A percentile compares a stretch with the other conserved stretches of the same genome.
These are phyloP conservation scores for Podospora comata DNA, from an alignment of 495 filamentous ascomycete genomes.

Conservation along the genomic window DNA sequence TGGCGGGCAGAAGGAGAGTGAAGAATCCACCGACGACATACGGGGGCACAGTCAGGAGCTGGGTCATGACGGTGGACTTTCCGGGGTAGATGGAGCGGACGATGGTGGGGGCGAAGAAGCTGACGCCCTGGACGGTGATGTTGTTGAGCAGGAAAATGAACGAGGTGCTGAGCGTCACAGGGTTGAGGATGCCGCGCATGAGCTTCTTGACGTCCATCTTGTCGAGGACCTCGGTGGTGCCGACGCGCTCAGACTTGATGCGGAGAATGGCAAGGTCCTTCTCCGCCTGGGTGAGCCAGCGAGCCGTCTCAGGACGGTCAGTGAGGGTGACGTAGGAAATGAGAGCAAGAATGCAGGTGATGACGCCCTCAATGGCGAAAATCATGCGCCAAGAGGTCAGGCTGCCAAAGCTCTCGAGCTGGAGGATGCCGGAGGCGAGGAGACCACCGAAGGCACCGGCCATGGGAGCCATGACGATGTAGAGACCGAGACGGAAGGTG, in stretches of 20 bases:
- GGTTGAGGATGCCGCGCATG: slow-evolving; percentile 31
- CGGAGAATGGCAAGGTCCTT: slow-evolving; percentile 50
- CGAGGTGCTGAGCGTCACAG: slow-evolving; percentile 49
- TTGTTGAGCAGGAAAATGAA: slow-evolving; percentile 68
- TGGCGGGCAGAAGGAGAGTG: slow-evolving; percentile 57
- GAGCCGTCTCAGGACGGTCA: slow-evolving; percentile 57
- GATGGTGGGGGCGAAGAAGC: slow-evolving; percentile 71
- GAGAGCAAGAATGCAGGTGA: slow-evolving; percentile 54
- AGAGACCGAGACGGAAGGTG: slow-evolving; percentile 66
- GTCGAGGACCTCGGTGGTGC: slow-evolving; percentile 62
- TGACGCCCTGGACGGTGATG: slow-evolving; percentile 72
- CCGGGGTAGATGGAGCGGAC: slow-evolving; percentile 64
- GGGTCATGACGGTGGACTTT: slow-evolving; percentile 46
- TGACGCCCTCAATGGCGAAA: slow-evolving; percentile 62
- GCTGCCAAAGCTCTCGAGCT: slow-evolving; percentile 47
- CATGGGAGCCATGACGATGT: slow-evolving; percentile 69
- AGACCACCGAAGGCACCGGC: slow-evolving; percentile 70
- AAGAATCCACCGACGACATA: slow-evolving; percentile 69
- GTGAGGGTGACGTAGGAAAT: slow-evolving; percentile 55
- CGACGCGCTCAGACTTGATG: slow-evolving; percentile 63
- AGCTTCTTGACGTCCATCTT: slow-evolving; percentile 60
- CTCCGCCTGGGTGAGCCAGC: slow-evolving; percentile 57
- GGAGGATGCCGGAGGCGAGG: slow-evolving; percentile 59
- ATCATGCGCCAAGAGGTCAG: slow-evolving; percentile 64
- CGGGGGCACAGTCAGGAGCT: slow-evolving; percentile 66